Percentiles rank a stretch among this genome's conserved stretches.
Conservation (phyloP, 148 eudicot genomes). For the Spergularia marina region DNA sequence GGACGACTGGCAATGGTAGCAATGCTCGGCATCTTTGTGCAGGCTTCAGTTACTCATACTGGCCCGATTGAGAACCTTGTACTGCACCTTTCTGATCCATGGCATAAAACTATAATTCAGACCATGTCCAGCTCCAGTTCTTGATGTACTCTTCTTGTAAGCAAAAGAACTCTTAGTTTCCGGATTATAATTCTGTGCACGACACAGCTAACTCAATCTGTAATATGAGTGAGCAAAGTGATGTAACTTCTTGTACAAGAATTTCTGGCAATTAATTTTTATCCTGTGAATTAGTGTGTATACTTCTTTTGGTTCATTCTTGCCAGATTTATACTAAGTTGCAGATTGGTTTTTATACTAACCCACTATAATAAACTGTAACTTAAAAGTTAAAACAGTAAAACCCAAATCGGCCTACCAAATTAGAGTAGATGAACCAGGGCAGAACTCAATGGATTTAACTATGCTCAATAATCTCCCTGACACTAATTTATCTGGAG, state of each 20-base stretch:
- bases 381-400: no score
- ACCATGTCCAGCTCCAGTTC: conserved; percentile 41
- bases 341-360: no score
- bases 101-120: conserved; percentile 80
- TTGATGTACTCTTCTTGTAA: background rate
- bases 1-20: conserved; percentile 91
- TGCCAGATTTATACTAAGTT: no score
- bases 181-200: background rate
- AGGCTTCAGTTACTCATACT: conserved; percentile 71
- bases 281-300: background rate
- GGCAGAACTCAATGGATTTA: no score
- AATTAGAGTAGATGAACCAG: no score
- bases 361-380: no score
- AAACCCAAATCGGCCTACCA: no score
- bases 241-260: conserved; percentile 2
- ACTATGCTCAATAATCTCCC: no score
- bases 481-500: no score
- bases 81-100: conserved; percentile 81
- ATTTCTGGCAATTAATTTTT: background rate
- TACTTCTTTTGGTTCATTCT: no score
- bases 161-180: background rate
- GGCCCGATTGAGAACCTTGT: conserved; percentile 80
- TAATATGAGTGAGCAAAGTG: background rate
- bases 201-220: no score
- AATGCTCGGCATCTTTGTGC: conserved; percentile 81